Base-by-base conservation (phyloP, 2,329 filamentous ascomycete genomes). In the Ophiostoma fasciatum region DNA sequence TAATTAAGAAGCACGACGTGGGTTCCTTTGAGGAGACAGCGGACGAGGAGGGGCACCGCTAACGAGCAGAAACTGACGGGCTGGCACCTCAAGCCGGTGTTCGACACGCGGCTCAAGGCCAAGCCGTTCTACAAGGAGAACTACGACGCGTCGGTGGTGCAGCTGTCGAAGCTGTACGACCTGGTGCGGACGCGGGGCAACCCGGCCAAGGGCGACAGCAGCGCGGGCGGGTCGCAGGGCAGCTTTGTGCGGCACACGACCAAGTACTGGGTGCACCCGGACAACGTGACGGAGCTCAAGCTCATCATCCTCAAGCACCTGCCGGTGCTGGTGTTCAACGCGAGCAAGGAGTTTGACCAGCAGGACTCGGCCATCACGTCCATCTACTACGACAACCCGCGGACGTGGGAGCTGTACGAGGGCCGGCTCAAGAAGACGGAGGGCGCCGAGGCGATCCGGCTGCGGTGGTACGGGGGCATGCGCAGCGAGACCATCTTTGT, bases 111-210 rank as follows among this genome's bases (percentile, higher is more conserved):
- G 40, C 73, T 98, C 52, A 93, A 92, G 60, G 83, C 85, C 31
- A 94, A 94, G 57, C 88, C 90, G 1, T 98, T 98, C 60, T 98
- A 94, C 69, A 92, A 93, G 57, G 88, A 96, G 54, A 94, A 98
- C 60, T 96, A 96, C 60, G 90, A 98, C 61, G 81, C 79, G 21
- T 92, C 93, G 42, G 82, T 98, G 25, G 79, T 96, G 43, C 85
- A 92, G 60, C 74, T 98, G 22, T 98, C 90, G 17, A 88, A 80
- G 58, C 74, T 96, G 38, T 98, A 94, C 63, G 88, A 98, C 56
- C 68, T 92, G 28, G 90, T 96, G 13, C 77, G 90, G 37, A 98
- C 88, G 3, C 74, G 88, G 47, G 90, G 90, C 40, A 88, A 92
- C 53, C 90, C 90, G 0, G 76, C 84, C 50, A 87, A 84, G 60